Evolutionary conservation across 2,329 filamentous ascomycete species (phyloP), one percentile per base, ranked within the genome.

Genomic region (Periconia sp.): DNA sequence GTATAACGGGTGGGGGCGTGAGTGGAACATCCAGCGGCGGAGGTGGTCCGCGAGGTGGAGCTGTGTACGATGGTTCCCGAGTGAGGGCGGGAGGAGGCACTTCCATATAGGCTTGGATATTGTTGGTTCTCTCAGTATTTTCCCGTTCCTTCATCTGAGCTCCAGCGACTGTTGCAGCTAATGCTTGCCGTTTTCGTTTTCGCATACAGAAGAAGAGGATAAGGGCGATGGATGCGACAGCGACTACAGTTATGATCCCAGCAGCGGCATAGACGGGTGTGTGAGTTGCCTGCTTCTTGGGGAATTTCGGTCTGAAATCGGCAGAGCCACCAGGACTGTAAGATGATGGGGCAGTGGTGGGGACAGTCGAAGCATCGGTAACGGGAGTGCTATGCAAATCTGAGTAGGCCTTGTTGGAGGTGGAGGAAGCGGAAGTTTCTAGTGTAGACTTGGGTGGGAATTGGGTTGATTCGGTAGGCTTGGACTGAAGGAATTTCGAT

Each of bases 1-100:
- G 58, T 8, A 74, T 73, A 19, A 74, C 62, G 19, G 71, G 71
- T 14, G 60, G 65, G 23, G 63, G 50, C 13, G 57, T 45, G 2
- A 46, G 56, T 27, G 23, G 23, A 8, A 27, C 23, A 8, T 27
- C 23, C 5, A 27, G 23, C 19, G 62, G 54, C 15, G 62, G 61
- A 27, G 61, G 59, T 11, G 63, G 54, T 17, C 63, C 56, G 18
- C 49, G 55, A 9, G 58, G 54, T 23, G 59, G 55, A 27, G 35
- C 41, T 40, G 56, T 50, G 37, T 64, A 63, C 11, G 57, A 61
- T 23, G 61, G 60, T 23, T 58, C 50, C 13, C 55, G 49, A 2
- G 60, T 43, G 15, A 41, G 47, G 7, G 59, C 45, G 2, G 58
- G 42, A 15, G 37, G 49, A 11, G 58, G 53, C 2, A 45, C 19